A percentile compares a stretch with the other conserved stretches of the same genome.
Evolutionary conservation across 2,329 filamentous ascomycete species (phyloP).

Genomic region (Elsinoe necatrix): DNA sequence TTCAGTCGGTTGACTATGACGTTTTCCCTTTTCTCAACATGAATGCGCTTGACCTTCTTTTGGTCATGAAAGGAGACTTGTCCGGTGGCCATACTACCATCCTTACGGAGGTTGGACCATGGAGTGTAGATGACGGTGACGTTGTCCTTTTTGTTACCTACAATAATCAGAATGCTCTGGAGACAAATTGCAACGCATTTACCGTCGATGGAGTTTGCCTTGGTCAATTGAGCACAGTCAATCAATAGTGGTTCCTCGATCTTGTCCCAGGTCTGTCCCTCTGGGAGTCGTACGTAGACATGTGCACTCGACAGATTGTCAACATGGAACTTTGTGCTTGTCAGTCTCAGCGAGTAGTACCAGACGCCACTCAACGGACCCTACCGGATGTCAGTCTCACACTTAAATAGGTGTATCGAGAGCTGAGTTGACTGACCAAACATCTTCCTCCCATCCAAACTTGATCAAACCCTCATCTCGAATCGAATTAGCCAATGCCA

Average conservation of each 20-base stretch:
- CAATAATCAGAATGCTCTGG: not conserved
- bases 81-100: slow-evolving; percentile 88
- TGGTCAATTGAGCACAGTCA: slow-evolving; percentile 94
- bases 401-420: not conserved
- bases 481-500: slow-evolving; percentile 23
- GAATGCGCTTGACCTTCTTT: slow-evolving; percentile 73
- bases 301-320: slow-evolving; percentile 96
- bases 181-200: slow-evolving; percentile 19
- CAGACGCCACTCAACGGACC: not conserved
- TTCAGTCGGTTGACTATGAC: slow-evolving; percentile 93
- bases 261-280: slow-evolving; percentile 73
- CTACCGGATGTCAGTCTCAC: not conserved
- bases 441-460: slow-evolving; percentile 87
- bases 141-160: slow-evolving; percentile 98
- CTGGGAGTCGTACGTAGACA: slow-evolving; percentile 79
- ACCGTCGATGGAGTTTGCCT: slow-evolving; percentile 98
- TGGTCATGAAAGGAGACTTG: slow-evolving; percentile 92
- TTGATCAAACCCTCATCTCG: slow-evolving; percentile 94
- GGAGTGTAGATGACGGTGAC: slow-evolving; percentile 95
- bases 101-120: slow-evolving; percentile 93
- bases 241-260: slow-evolving; percentile 66
- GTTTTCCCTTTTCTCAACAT: slow-evolving; percentile 76
- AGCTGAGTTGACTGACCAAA: slow-evolving; percentile 59
- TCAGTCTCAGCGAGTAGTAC: not conserved
- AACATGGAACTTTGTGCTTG: slow-evolving; percentile 66